Evolutionary conservation across 2,329 filamentous ascomycete genomes (phyloP), one percentile per base, ranked within the genome.

Genomic region (Bisporella sp.): DNA sequence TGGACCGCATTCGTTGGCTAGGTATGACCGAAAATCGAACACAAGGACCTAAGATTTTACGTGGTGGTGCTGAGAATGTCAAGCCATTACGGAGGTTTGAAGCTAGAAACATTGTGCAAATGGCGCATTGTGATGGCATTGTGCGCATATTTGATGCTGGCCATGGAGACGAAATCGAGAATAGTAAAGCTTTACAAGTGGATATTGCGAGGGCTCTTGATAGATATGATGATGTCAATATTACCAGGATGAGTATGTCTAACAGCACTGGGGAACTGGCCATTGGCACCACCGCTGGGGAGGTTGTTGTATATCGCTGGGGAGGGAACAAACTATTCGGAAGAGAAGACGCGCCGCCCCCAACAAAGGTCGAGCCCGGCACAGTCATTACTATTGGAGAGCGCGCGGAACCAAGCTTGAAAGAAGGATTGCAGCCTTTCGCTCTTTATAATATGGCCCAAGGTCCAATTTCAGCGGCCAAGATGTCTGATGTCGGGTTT

Each of bases 101-200:
- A 62, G 78, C 84, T 54, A 81, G 93, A 45, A 95, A 90, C 51
- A 80, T 97, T 42, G 78, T 96, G 5, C 86, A 92, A 54, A 89
- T 88, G 4, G 85, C 89, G 0, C 92, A 99, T 66, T 89, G 85
- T 3, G 93, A 99, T 68, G 89, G 91, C 48, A 95, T 87, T 0
- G 75, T 99, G n/a, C 78, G 91, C 32, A 73, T 97, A 5, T 99
- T 91, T 90, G 93, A 99, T 68, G 81, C 85, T 21, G 93, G 93
- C 0, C 87, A 95, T 62, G 87, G 82, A 11, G 93, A 99, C 63
- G 89, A 96, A 62, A 87, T 99, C 46, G 93, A 99, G 67, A 97
- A 97, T 61, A 77, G 81, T 9, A 74, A 76, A 4, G 77, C 89
- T 48, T 72, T 97, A 29, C 92, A 99, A 69, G 82, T 95, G 5